Base-by-base conservation (phyloP, 495 filamentous ascomycete genomes). In the Talaromyces stipitatus region DNA sequence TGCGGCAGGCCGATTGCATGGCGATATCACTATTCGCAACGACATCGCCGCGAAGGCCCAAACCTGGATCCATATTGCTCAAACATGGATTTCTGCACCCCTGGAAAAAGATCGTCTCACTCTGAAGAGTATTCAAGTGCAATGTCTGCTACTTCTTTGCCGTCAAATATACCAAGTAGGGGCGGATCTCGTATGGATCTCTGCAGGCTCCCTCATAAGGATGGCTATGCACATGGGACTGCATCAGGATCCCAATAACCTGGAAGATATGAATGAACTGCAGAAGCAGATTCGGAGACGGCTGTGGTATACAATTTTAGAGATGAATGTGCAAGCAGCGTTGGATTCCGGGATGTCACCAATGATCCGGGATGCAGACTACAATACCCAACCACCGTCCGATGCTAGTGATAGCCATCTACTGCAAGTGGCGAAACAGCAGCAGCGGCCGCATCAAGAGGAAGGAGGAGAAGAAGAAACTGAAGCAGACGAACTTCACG, bases 301-400 rank as follows among this genome's bases (percentile, higher is more conserved):
- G 29, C 58, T 85, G 2, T 86, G 83, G 83, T 75, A 73, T 18
- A 83, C 81, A 0, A 76, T 86, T 18, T 57, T 85, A 4, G 83
- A 86, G 51, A 64, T 85, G 38, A 64, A 63, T 36, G 58, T 80
- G 0, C 82, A 85, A 60, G 66, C 82, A 0, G 73, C 75, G 2
- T 50, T 85, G 2, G 79, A 81, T 54, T 75, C 78, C 0, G 81
- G 69, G 4, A 77, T 80, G 72, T 66, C 71, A 1, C 80, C 80
- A 0, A 70, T 71, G 55, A 75, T 85, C 14, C 72, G 73, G 0
- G 59, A 61, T 12, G 63, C 71, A 8, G 77, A 84, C 12, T 85
- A 77, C 55, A 77, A 78, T 61, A 83, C 78, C 2, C 58, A 63
- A 45, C 61, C 73, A 1, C 83, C 83, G 0, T 67, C 69, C 2